Evolutionary conservation across 352 stramenopile genomes (phyloP), one percentile per base, ranked within the genome.

Genomic region (Globisporangium emineosum): DNA sequence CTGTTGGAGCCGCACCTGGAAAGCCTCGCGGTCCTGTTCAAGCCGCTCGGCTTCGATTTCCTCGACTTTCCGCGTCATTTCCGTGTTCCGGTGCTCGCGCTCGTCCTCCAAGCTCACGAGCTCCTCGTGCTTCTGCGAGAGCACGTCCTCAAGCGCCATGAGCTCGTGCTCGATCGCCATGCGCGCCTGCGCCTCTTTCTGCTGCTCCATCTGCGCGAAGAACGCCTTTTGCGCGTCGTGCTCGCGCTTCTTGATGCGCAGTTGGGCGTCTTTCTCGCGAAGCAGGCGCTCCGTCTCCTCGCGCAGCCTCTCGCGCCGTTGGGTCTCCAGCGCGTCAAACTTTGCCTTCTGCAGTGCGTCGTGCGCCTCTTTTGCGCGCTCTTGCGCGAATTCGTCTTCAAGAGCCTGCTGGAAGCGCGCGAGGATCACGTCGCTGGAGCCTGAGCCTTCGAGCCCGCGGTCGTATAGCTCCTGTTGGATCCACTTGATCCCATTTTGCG

Each of bases 381-480:
- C 57, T 21, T 50, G 17, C 13, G 56, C 43, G 10, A 76, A 71
- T 63, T 93, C 81, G 1, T 69, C 21, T 0, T 57, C 52, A 0
- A 91, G 62, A n/a, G 73, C 72, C 7, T 68, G 58, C 33, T 90
- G 60, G 37, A 80, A 89, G 0, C 65, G 61, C 43, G 72, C 23
- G 17, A 92, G 60, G 56, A 94, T 86, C 21, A 58, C 33, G 9
- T 72, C 64, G 0, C 71, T 79, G 0, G 65, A 57, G 21, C 86
- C 83, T 25, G 76, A 76, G 0, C 83, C 78, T 50, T 94, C 83
- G 25, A 90, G 58, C 1, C 78, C 79, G 9, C 83, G 81, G 47
- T 94, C 83, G 57, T 88, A 89, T 9, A 94, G 76, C 58, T 94
- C 86, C 65, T 94, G 86, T 40, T 91, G 86, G 51, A 94, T 83